A percentile compares a stretch with the other conserved stretches of the same genome.
phyloP scores from a whole-genome alignment of 441 rosid species.

The Euphorbia schlechtendalii region DNA sequence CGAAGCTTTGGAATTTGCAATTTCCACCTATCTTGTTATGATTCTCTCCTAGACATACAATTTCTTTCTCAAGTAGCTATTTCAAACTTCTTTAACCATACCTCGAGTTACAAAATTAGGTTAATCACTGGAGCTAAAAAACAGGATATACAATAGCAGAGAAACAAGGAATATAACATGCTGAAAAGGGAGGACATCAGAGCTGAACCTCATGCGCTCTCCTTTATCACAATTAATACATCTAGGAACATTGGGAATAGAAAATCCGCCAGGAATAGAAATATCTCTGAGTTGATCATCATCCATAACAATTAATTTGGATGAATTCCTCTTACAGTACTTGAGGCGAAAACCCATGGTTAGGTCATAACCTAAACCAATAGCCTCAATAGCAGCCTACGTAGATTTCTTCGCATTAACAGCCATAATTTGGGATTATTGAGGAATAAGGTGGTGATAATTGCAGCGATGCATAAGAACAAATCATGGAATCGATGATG shows the following conservation, averaged over 20 bases:
- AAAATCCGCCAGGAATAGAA: conserved; percentile 23
- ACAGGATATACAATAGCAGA: background rate
- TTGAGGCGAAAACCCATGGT: too few species aligned
- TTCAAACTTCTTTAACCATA: background rate
- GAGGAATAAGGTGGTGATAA: background rate
- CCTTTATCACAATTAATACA: conserved; percentile 88
- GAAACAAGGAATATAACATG: conserved; percentile 41
- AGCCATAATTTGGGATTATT: background rate
- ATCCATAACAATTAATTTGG: too few species aligned
- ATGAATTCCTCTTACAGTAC: too few species aligned
- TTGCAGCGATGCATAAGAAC: background rate
- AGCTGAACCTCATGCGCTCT: conserved; percentile 62
- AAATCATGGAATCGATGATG: background rate
- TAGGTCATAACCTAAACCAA: too few species aligned
- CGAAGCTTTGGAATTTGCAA: background rate
- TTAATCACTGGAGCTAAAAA: background rate
- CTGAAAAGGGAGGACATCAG: conserved; percentile 81
- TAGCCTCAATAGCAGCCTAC: too few species aligned
- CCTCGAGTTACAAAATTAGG: background rate
- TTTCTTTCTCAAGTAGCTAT: too few species aligned
- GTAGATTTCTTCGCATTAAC: too few species aligned
- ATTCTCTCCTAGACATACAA: too few species aligned
- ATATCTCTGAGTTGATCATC: conserved; percentile 13
- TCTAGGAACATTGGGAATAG: conserved; percentile 58
- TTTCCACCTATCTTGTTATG: background rate